Evolutionary conservation across 768 basidiomycete genomes (phyloP).

Genomic region (Suillus weaverae): DNA sequence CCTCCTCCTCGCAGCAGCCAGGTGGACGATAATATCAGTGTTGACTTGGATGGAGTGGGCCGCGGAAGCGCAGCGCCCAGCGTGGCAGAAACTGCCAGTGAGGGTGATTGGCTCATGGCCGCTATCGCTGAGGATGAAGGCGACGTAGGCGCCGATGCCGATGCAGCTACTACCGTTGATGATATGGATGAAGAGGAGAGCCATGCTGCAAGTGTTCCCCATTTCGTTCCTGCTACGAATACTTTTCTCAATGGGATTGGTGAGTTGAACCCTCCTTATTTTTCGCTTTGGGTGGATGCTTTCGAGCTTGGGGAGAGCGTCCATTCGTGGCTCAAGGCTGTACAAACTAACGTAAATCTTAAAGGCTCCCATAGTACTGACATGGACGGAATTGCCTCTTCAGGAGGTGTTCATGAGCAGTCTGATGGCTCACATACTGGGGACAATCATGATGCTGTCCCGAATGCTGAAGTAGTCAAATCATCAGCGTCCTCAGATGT

Average conservation of each 20-base stretch:
- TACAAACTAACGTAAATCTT: constrained; percentile 55
- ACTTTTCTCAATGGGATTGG: constrained; percentile 44
- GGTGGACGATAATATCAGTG: constrained; percentile 56
- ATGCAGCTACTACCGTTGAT: constrained; percentile 44
- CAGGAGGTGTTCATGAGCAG: constrained; percentile 23
- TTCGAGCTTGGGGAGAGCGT: constrained; percentile 43
- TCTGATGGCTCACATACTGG: constrained; percentile 18
- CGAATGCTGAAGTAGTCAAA: constrained; percentile 26
- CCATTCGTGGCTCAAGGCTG: constrained; percentile 42
- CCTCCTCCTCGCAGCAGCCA: constrained; percentile 51
- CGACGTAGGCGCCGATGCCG: constrained; percentile 55
- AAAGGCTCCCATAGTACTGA: constrained; percentile 42
- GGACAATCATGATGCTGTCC: constrained; percentile 14
- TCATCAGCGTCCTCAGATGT: constrained; percentile 25
- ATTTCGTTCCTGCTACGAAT: constrained; percentile 32
- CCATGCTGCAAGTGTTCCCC: constrained; percentile 40
- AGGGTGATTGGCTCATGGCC: constrained; percentile 88
- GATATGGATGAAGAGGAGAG: constrained; percentile 48
- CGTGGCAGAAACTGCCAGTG: constrained; percentile 60
- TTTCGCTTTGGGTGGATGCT: constrained; percentile 46
- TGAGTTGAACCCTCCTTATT: constrained; percentile 46
- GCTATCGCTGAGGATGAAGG: constrained; percentile 76
- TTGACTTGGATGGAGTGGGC: constrained; percentile 56
- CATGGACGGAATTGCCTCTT: constrained; percentile 36
- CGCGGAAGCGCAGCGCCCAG: constrained; percentile 67